Base-by-base conservation (phyloP, 805 yeast genomes). In the Pichia californica region DNA sequence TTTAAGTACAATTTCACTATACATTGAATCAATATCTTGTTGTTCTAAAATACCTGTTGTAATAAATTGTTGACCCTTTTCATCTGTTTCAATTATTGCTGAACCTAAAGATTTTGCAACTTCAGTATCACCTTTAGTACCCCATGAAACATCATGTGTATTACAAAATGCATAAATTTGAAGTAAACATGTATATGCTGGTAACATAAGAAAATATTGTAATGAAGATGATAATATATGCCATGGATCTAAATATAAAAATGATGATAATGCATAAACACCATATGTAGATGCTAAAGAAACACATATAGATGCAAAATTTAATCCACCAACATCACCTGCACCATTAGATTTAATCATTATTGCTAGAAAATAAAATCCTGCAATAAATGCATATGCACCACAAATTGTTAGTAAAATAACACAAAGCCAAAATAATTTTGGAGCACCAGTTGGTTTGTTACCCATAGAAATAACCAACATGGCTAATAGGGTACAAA, bases 131-230 rank as follows among this genome's bases (percentile, higher is more conserved):
- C 99, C 99, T 61, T 91, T 91, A 2, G 99, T 91, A 65, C 99
- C 99, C 99, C 99, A 91, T 0, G 96, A 85, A 40, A 93, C 96
- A 70, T 91, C 99, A 66, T 91, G 98, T 3, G 97, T 91, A 62
- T 91, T 91, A 69, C 99, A 91, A 65, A 91, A 88, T 1, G 99
- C 97, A 67, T 88, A 91, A 46, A 93, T 88, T 65, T 91, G 97
- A 45, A 91, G 69, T 2, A 96, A 82, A 66, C 96, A 87, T 4
- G 94, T 84, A 61, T 88, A 91, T 0, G 94, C 82, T 21, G 99
- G 98, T 41, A 91, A 71, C 72, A 93, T 74, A 52, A 89, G 61
- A 66, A 91, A 85, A 69, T 93, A 91, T 62, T 91, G 99, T 5
- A 80, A 43, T 0, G 95, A 80, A 36, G 95, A 87, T 2, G 96